Base-by-base conservation (phyloP, 805 yeast species). In the Kazachstania psychrophila region DNA sequence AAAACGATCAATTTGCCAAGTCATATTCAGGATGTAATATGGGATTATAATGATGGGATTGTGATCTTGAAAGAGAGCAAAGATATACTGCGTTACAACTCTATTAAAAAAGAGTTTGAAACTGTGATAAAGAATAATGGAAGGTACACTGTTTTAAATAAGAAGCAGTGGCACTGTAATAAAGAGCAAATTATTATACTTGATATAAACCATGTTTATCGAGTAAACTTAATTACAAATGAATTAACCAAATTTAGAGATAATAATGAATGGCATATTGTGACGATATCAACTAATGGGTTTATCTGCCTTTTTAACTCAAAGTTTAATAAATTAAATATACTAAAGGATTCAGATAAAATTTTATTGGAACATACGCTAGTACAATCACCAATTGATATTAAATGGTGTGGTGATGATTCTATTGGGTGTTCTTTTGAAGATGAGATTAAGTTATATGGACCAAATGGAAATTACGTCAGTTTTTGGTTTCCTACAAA, bases 331-430 rank as follows among this genome's bases (percentile, higher is more conserved):
- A 66, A 63, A 14, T 56, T 81, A 0, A 70, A 65, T 38, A 76
- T 83, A 6, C 36, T 56, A 62, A 28, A 68, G 64, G 68, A 66
- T 11, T 28, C 42, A 51, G 33, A 37, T 6, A 40, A 39, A 17
- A 56, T 19, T 37, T 58, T 54, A 7, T 36, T 52, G 15, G 60
- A 56, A 19, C 39, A 47, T 26, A 34, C 40, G 1, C 30, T 61
- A 6, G 58, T 57, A 5, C 43, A 48, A 5, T 41, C 47, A 0
- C 77, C 80, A 0, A 56, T 50, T 28, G 68, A 70, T 41, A 60
- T 83, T 14, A 69, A 68, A 39, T 92, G 96, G 97, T 80, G 95
- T 53, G 85, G 89, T 0, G 75, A 79, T 46, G 95, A 86, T 58
- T 85, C 92, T 0, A 75, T 88, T 1, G 76, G 78, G 0, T 52